phyloP scores from a whole-genome alignment of 2,329 filamentous ascomycete genomes.

The Fusarium bulbicola region DNA sequence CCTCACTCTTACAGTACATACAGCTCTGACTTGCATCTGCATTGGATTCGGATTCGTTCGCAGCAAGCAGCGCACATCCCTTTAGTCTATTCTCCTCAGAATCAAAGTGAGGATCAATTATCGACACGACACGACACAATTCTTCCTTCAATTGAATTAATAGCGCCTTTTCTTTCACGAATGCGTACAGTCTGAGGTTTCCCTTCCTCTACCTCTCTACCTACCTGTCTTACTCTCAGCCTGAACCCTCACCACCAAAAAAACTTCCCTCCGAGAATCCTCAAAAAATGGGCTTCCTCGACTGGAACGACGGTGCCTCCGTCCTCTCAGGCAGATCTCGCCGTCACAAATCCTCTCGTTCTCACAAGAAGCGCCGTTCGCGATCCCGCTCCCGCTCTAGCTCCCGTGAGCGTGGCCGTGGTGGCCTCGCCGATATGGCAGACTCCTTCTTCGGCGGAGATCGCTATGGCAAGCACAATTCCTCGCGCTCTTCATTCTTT shows the following conservation, averaged over 20 bases:
- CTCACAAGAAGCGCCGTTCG: conserved; percentile 48
- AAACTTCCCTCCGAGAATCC: neutral
- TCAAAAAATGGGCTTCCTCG: conserved; percentile 47
- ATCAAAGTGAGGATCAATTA: neutral
- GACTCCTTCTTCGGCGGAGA: conserved; percentile 47
- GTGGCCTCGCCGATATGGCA: conserved; percentile 46
- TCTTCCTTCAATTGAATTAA: neutral
- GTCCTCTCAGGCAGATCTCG: conserved; percentile 44
- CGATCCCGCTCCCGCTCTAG: conserved; percentile 52
- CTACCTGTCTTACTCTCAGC: neutral
- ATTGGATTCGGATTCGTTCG: conserved; percentile 23
- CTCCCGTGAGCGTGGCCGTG: conserved; percentile 46
- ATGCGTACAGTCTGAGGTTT: conserved; percentile 14
- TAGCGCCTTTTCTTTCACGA: neutral
- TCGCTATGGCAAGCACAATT: conserved; percentile 52
- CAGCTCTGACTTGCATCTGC: conserved; percentile 38
- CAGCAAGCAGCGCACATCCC: conserved; percentile 5
- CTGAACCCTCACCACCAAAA: neutral
- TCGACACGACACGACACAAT: neutral
- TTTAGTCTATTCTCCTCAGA: conserved; percentile 1
- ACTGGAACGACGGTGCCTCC: conserved; percentile 46
- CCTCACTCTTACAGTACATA: conserved; percentile 1
- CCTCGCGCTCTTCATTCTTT: conserved; percentile 58
- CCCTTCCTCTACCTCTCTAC: neutral
- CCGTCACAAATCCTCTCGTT: conserved; percentile 44